Evolutionary conservation across 495 filamentous ascomycete species (phyloP), one percentile per base, ranked within the genome.

Genomic region (Penicillium arizonense): DNA sequence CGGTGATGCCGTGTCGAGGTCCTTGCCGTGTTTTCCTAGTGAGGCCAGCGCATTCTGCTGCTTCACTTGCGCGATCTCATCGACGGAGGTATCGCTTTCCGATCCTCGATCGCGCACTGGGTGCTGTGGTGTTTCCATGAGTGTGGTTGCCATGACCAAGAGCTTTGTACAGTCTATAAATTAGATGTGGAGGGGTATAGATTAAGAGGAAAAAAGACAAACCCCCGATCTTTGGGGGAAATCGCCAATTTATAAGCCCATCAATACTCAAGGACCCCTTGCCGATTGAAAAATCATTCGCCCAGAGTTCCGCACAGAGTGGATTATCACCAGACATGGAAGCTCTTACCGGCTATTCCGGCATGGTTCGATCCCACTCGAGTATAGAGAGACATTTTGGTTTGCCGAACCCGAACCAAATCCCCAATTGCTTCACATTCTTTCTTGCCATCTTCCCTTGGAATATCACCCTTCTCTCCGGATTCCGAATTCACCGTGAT

Each of bases 1-100:
- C 6, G 80, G 73, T 8, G 75, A 77, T 16, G 74, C 79, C 3
- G 79, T 76, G 62, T 80, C 69, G 23, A 73, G 37, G 36, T 68
- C 65, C 18, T 63, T 62, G 45, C 55, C 61, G 59, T 53, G 23
- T 40, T 58, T 53, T 44, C 58, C 55, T 43, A 61, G 56, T 20
- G 57, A 37, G 0, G 50, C 57, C 24, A 65, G 49, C 8, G 69
- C 44, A 55, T 69, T 73, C 38, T 68, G 63, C 58, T 75, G 73
- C 58, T 69, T 30, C 28, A 30, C 67, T 13, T 63, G 56, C 28
- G 65, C 65, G 47, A 73, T 67, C 51, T 66, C 70, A 46, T 75
- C 72, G 13, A 72, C 39, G 8, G 72, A 75, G 64, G 67, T 70
- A 47, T 64, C 62, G 48, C 69, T 75, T 40, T 72, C 72, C 3